phyloP scores from a whole-genome alignment of 768 basidiomycete genomes.

The Clavulina sp. region DNA sequence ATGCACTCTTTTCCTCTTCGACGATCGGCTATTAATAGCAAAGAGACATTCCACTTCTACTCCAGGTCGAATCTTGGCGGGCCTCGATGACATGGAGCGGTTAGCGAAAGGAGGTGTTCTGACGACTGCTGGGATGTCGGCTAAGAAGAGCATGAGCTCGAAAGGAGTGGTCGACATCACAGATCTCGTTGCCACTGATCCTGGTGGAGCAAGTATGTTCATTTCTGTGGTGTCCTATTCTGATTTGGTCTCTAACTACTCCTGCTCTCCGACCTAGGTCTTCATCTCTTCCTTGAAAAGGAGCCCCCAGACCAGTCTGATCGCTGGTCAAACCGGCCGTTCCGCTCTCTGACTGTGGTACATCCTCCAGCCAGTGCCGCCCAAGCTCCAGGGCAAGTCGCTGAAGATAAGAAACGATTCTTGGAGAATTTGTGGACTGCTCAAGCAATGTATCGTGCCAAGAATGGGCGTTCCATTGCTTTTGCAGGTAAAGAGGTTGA shows the following conservation, averaged over 20 bases:
- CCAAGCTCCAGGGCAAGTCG: slow-evolving; percentile 21
- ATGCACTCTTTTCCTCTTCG: slow-evolving; percentile 83
- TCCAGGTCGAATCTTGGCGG: slow-evolving; percentile 53
- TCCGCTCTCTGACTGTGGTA: slow-evolving; percentile 63
- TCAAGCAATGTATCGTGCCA: slow-evolving; percentile 65
- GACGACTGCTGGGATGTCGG: slow-evolving; percentile 38
- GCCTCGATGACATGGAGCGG: slow-evolving; percentile 65
- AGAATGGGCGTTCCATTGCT: slow-evolving; percentile 53
- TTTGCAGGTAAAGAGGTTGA: slow-evolving; percentile 55
- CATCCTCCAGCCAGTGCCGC: slow-evolving; percentile 51
- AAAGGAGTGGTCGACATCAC: slow-evolving; percentile 74
- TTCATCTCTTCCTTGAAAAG: slow-evolving; percentile 69
- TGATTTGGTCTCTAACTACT: neutral
- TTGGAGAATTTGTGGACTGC: slow-evolving; percentile 78
- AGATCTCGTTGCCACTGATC: slow-evolving; percentile 62
- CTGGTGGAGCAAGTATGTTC: slow-evolving; percentile 59
- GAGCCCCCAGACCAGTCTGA: slow-evolving; percentile 71
- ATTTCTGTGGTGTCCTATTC: neutral
- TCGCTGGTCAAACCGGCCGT: slow-evolving; percentile 73
- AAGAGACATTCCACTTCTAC: slow-evolving; percentile 69
- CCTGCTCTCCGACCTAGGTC: slow-evolving; percentile 30
- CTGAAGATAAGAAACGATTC: slow-evolving; percentile 58
- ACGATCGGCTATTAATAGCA: slow-evolving; percentile 81
- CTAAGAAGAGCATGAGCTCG: slow-evolving; percentile 65
- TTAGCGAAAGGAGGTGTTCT: slow-evolving; percentile 35